Base-by-base conservation (phyloP, 2,329 filamentous ascomycete species). In the Diaporthe sp. region DNA sequence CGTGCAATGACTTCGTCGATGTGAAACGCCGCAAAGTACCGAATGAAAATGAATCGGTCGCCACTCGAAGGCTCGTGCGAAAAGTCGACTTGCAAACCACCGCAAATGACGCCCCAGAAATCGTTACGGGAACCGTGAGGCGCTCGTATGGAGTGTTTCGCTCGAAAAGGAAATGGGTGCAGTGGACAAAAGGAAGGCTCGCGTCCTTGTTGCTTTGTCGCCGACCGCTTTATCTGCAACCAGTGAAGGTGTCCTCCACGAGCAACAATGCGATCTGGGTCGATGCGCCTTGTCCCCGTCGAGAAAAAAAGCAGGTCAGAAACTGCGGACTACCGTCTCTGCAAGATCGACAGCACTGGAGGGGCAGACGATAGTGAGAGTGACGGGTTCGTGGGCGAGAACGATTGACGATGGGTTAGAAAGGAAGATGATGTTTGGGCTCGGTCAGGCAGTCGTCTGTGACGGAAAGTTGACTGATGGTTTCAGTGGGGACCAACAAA, bases 221-320 rank as follows among this genome's bases (percentile, higher is more conserved):
- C 69, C 75, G 75, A 76, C 73, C 55, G 55, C 73, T 49, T 68
- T 73, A 61, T 58, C 74, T 71, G 68, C 65, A 76, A 75, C 73
- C 75, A 76, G 62, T 76, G 53, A 76, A 76, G 75, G 75, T 72
- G 75, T 76, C 75, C 69, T 67, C 67, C 71, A 55, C 46, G 62
- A 72, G 49, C 44, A 44, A 74, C 75, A 71, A 76, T 34, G 73
- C 75, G 69, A 76, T 46, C 61, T 22, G 46, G 42, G 25, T 53
- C 57, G 69, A 62, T 65, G 70, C 74, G 74, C 73, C 73, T 58
- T 65, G 73, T 61, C 49, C 73, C 68, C 61, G 65, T 65, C 61
- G 69, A 76, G 75, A 69, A 74, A 73, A 68, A 73, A 76, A 70
- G 73, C 69, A 67, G 73, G 73, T 59, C 68, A 74, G 49, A 71